Base-by-base conservation (phyloP, 495 filamentous ascomycete species). In the Durotheca rogersii region DNA sequence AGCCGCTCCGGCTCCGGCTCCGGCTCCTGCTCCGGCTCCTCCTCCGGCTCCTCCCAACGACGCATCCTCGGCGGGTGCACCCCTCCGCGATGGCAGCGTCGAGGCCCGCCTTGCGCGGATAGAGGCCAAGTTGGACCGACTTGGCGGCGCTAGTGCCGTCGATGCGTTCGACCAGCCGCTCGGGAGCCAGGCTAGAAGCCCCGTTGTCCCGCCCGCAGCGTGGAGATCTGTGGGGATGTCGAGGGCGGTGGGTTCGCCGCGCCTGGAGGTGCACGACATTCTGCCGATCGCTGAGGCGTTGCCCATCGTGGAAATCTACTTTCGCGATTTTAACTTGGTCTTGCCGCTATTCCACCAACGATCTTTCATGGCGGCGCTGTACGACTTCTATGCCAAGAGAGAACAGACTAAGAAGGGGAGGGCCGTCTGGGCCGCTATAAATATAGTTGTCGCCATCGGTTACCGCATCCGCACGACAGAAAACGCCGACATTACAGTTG, bases 81-180 rank as follows among this genome's bases (percentile, higher is more conserved):
- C 37, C 15, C 40, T 7, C 29, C 23, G 37, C 36, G 46, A 3
- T 2, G 50, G 52, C 27, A 34, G 39, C 29, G 44, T 68, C n/a
- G 63, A 65, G 21, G 40, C 60, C 15, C 60, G 66, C 34, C 58
- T 66, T 9, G 61, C 52, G n/a, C 58, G 63, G 6, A 68, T 68
- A 16, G 66, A 66, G 51, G 49, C 53, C 17, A 65, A 66, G 37
- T 41, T 68, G 10, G 58, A 68, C 27, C 54, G 53, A 11, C 56
- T 66, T n/a, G 31, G 56, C 30, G 37, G 21, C 7, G n/a, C 48
- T 7, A 48, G 47, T 11, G 19, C 15, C 5, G 34, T 25, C 16
- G 50, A 23, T 9, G n/a, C 25, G 20, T 11, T 12, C 39, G 45
- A 46, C 12, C 43, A 41, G 17, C 42, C 31, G 2, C 16, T 31